Percentiles rank a stretch among this genome's conserved stretches.
Evolutionary conservation across 2,329 filamentous ascomycete genomes (phyloP).

Genomic region (Talaromyces sp.): DNA sequence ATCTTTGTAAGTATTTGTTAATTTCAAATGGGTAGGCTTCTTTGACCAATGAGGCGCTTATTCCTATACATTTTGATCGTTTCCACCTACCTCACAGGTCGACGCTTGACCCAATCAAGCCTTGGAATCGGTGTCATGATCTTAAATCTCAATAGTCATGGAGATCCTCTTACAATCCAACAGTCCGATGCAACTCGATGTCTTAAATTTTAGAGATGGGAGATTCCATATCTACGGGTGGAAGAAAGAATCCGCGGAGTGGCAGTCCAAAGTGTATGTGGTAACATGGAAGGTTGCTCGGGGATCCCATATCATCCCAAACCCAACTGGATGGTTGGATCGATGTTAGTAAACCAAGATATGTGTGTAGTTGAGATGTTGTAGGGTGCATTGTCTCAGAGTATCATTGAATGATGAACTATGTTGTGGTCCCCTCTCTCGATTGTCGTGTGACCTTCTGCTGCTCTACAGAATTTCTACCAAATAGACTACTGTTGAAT

Average conservation of each 20-base stretch:
- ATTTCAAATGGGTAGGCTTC: not conserved
- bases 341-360: not conserved
- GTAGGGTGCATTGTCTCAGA: not conserved
- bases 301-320: not conserved
- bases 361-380: not conserved
- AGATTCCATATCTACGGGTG: not conserved
- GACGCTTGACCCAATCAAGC: not conserved
- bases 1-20: not conserved
- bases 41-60: not conserved
- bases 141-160: not conserved
- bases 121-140: not conserved
- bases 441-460: not conserved
- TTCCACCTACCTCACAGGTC: not conserved
- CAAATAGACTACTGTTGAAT: not conserved
- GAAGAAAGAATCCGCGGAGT: not conserved
- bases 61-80: not conserved
- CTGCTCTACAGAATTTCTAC: not conserved
- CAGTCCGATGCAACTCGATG: not conserved
- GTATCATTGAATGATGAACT: not conserved
- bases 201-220: not conserved
- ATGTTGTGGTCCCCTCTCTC: not conserved
- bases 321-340: not conserved
- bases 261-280: not conserved
- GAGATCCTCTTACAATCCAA: not conserved
- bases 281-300: not conserved